Base-by-base conservation (phyloP, 2,329 filamentous ascomycete species). In the Chaetomiaceae sp. region DNA sequence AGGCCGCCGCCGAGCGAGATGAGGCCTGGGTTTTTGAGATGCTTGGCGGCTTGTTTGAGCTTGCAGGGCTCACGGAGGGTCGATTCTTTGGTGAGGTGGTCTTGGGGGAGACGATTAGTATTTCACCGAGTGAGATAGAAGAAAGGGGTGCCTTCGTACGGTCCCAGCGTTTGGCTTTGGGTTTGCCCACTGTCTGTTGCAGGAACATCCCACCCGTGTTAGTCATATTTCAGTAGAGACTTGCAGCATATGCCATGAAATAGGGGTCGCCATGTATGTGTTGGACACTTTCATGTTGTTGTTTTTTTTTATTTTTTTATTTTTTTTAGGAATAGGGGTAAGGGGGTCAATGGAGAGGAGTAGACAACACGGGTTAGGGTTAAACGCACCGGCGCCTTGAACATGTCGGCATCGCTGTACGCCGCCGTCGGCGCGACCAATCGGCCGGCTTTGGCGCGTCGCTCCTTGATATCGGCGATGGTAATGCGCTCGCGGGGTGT, bases 1-100 rank as follows among this genome's bases (percentile, higher is more conserved):
- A 99, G 75, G 3, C 94, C 94, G 47, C 94, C 94, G 51, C 94
- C 94, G 1, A 99, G 84, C 1, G 90, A 96, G 66, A 99, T 94
- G 54, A 96, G 73, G 14, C 87, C 90, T 0, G 90, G 89, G 34
- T 79, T 89, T 65, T 86, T 87, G 48, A 97, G 80, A 67, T 85
- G 86, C 51, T 80, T 81, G 40, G 91, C 91, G 5, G 91, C 90
- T 56, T 80, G 78, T 71, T 97, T 97, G 56, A 97, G 75, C n/a
- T 85, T 85, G 58, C 81, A 89, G 30, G 78, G 84, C 68, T 81
- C 69, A 47, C 82, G 75, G 18, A 78, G 67, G 53, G 76, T 75
- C 57, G 80, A 81, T 67, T 92, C 88, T 8, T 72, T 60, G 25
- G 75, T 87, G 42, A 91, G 70, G 53, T 81, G 77, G 64, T 74